A percentile compares a stretch with the other conserved stretches of the same genome.
Conservation (phyloP, 768 basidiomycete genomes). For the Leccinellum albellum region DNA sequence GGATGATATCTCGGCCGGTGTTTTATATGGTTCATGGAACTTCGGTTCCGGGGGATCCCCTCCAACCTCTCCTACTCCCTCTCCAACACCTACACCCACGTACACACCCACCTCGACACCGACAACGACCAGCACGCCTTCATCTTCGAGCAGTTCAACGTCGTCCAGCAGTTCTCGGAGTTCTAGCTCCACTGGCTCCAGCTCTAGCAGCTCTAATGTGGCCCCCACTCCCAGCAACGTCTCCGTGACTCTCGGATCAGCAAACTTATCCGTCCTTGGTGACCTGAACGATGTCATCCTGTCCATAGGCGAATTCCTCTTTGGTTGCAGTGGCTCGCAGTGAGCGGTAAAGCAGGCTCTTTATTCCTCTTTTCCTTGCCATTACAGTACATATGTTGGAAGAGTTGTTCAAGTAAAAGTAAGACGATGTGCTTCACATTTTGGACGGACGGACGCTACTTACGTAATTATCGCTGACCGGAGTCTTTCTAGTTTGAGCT, state of each 20-base stretch:
- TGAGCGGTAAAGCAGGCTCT: constrained; percentile 9
- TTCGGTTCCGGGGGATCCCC: constrained; percentile 31
- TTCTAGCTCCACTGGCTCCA: constrained; percentile 1
- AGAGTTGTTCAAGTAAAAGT: constrained; percentile 11
- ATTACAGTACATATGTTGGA: background rate
- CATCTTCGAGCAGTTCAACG: constrained; percentile 18
- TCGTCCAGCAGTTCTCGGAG: constrained; percentile 13
- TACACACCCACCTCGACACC: constrained; percentile 14
- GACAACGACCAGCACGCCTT: constrained; percentile 8
- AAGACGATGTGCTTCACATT: constrained; percentile 12
- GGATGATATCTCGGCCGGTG: constrained; percentile 43
- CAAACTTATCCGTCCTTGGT: constrained; percentile 9
- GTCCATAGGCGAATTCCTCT: constrained; percentile 17
- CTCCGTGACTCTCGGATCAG: constrained; percentile 12
- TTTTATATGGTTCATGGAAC: constrained; percentile 58
- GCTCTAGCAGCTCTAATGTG: constrained; percentile 21
- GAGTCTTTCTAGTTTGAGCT: constrained; percentile 12
- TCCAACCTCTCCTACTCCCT: constrained; percentile 18
- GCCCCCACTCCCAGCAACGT: constrained; percentile 16
- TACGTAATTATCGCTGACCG: constrained; percentile 11
- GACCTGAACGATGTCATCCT: constrained; percentile 18
- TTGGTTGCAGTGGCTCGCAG: constrained; percentile 5
- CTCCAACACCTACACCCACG: constrained; percentile 19
- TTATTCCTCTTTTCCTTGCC: constrained; percentile 1
- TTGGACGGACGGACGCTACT: constrained; percentile 20